phyloP scores from a whole-genome alignment of 1,139 yeast genomes.

The Fermentozyma sake region DNA sequence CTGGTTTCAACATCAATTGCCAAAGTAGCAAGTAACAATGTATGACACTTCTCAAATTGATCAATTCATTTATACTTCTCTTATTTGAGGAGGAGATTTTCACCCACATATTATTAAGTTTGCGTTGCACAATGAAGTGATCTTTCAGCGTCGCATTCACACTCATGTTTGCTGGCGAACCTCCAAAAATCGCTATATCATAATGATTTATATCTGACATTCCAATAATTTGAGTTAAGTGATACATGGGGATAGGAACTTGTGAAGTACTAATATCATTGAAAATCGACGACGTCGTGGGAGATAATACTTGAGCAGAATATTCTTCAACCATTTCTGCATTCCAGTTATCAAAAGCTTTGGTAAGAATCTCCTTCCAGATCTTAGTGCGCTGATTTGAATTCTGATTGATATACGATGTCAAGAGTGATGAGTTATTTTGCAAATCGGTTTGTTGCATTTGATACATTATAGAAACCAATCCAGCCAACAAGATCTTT shows the following conservation, averaged over 20 bases:
- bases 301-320: conserved; percentile 5
- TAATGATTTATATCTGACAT: conserved; percentile 61
- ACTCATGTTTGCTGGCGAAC: conserved; percentile 80
- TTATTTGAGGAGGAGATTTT: conserved; percentile 13
- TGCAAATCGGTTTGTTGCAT: conserved; percentile 72
- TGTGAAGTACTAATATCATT: conserved; percentile 12
- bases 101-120: conserved; percentile 48
- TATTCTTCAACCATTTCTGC: conserved; percentile 12
- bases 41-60: conserved; percentile 44
- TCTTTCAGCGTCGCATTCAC: conserved; percentile 60
- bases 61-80: conserved; percentile 22
- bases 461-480: conserved; percentile 64
- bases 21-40: conserved; percentile 62
- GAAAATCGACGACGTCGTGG: conserved; percentile 10
- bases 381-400: conserved; percentile 10
- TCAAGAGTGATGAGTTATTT: conserved; percentile 41
- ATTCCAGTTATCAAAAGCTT: conserved; percentile 20
- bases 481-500: conserved; percentile 64
- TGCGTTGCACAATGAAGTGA: conserved; percentile 47
- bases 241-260: conserved; percentile 42
- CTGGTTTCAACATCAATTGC: conserved; percentile 53
- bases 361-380: conserved; percentile 19
- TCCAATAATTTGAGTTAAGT: conserved; percentile 69
- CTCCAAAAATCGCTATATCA: conserved; percentile 75
- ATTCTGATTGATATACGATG: conserved; percentile 16